A percentile compares a stretch with the other conserved stretches of the same genome.
Conservation (phyloP, 306 rosid genomes). For the Dryas octopetala region DNA sequence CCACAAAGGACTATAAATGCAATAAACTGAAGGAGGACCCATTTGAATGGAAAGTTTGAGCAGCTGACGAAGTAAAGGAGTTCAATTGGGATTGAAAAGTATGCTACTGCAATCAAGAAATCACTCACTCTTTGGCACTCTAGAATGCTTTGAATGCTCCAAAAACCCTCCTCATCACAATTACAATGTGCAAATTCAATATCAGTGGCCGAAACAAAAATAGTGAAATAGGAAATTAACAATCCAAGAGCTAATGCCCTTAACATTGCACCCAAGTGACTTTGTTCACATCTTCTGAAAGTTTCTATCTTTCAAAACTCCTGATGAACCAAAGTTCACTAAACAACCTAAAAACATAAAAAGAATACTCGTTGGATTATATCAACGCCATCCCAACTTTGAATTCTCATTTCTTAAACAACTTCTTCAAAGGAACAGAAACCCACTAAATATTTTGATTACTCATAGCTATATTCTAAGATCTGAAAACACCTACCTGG, state of each 20-base stretch:
- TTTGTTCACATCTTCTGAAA: slow-evolving; percentile 3
- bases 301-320: slow-evolving; percentile 18
- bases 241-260: slow-evolving; percentile 26
- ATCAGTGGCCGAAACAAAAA: slow-evolving; percentile 37
- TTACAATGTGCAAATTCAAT: slow-evolving; percentile 44
- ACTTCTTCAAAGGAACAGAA: not conserved
- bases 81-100: slow-evolving; percentile 46
- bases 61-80: slow-evolving; percentile 44
- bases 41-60: slow-evolving; percentile 45
- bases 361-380: not conserved
- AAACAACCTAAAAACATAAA: not conserved
- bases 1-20: slow-evolving; percentile 51
- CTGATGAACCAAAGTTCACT: slow-evolving; percentile 9
- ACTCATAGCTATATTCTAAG: slow-evolving; percentile 1
- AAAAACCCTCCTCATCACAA: slow-evolving; percentile 60
- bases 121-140: slow-evolving; percentile 45
- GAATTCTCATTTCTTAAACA: not conserved
- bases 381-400: slow-evolving; percentile 2
- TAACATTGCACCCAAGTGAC: slow-evolving; percentile 40
- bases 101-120: slow-evolving; percentile 42
- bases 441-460: not conserved
- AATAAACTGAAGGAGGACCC: slow-evolving; percentile 40
- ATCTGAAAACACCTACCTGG: slow-evolving; percentile 22
- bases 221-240: slow-evolving; percentile 21
- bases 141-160: slow-evolving; percentile 36